A percentile compares a stretch with the other conserved stretches of the same genome.
These are phyloP conservation scores for Boletus subcaerulescens DNA, from an alignment of 768 basidiomycete species.

Conservation along the genomic window DNA sequence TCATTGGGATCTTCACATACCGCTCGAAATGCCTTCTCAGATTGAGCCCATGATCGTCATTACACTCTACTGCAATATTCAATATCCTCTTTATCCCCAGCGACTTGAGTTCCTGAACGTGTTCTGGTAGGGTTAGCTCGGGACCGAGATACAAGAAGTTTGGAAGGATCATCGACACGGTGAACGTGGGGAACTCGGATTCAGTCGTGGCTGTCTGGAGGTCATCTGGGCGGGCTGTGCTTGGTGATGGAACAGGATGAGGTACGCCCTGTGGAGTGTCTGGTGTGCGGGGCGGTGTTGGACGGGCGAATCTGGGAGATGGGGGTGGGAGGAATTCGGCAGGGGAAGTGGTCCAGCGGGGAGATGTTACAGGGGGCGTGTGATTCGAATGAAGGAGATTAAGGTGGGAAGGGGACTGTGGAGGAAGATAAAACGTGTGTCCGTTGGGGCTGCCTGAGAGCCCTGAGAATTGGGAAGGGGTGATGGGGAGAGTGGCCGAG, in stretches of 20 bases:
- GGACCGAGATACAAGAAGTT: slow-evolving; percentile 90
- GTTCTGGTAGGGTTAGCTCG: slow-evolving; percentile 70
- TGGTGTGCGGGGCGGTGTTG: slow-evolving; percentile 39
- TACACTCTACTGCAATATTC: slow-evolving; percentile 90
- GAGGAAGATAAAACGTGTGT: slow-evolving; percentile 20
- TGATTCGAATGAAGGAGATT: slow-evolving; percentile 58
- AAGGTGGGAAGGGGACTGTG: slow-evolving; percentile 59
- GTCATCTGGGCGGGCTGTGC: slow-evolving; percentile 60
- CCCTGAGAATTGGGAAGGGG: slow-evolving; percentile 14
- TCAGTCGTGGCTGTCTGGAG: slow-evolving; percentile 22
- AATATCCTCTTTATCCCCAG: slow-evolving; percentile 85
- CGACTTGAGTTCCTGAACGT: slow-evolving; percentile 68
- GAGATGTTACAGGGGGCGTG: slow-evolving; percentile 51
- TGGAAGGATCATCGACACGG: slow-evolving; percentile 89
- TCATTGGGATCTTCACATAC: slow-evolving; percentile 87
- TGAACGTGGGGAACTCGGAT: slow-evolving; percentile 63
- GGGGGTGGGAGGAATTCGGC: slow-evolving; percentile 40
- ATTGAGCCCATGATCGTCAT: slow-evolving; percentile 73
- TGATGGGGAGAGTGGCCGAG: slow-evolving; percentile 59
- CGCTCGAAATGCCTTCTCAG: slow-evolving; percentile 72
- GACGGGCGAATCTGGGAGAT: slow-evolving; percentile 21
- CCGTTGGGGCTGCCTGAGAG: slow-evolving; percentile 18
- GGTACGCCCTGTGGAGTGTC: slow-evolving; percentile 34
- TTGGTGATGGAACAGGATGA: slow-evolving; percentile 44
- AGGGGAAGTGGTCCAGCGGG: slow-evolving; percentile 35